Percentiles rank a stretch among this genome's conserved stretches.
These are phyloP conservation scores for Apiospora arundinis DNA, from an alignment of 2,329 filamentous ascomycete genomes.

Conservation along the genomic window DNA sequence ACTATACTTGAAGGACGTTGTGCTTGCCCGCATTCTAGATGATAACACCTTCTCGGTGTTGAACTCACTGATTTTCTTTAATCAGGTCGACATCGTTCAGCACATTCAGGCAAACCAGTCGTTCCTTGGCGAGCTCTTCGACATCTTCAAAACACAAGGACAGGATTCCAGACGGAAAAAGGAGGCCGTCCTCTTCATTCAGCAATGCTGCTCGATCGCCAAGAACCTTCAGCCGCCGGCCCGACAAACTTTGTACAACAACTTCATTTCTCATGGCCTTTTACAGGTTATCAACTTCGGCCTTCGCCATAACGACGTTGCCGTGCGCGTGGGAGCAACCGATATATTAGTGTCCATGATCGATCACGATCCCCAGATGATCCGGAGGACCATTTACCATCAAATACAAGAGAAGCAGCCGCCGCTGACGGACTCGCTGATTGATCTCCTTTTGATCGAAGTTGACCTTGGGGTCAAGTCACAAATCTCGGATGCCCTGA, in stretches of 20 bases:
- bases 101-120: slow-evolving; percentile 83
- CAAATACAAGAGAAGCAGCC: slow-evolving; percentile 87
- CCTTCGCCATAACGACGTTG: slow-evolving; percentile 81
- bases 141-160: slow-evolving; percentile 75
- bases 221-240: slow-evolving; percentile 90
- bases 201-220: slow-evolving; percentile 92
- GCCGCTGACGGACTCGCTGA: slow-evolving; percentile 88
- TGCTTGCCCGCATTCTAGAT: slow-evolving; percentile 92
- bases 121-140: slow-evolving; percentile 87
- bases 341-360: slow-evolving; percentile 94
- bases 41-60: slow-evolving; percentile 97
- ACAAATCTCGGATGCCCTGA: slow-evolving; percentile 93
- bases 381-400: slow-evolving; percentile 90
- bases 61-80: slow-evolving; percentile 98
- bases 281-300: slow-evolving; percentile 92
- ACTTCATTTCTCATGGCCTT: slow-evolving; percentile 87
- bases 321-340: slow-evolving; percentile 88
- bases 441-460: slow-evolving; percentile 89
- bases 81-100: slow-evolving; percentile 97
- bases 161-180: slow-evolving; percentile 78
- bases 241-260: slow-evolving; percentile 83
- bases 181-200: slow-evolving; percentile 93
- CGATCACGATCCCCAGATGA: slow-evolving; percentile 94
- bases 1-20: slow-evolving; percentile 98
- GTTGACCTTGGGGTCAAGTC: slow-evolving; percentile 93